phyloP scores from a whole-genome alignment of 257 asterid genomes.

The Cruciata laevipes region DNA sequence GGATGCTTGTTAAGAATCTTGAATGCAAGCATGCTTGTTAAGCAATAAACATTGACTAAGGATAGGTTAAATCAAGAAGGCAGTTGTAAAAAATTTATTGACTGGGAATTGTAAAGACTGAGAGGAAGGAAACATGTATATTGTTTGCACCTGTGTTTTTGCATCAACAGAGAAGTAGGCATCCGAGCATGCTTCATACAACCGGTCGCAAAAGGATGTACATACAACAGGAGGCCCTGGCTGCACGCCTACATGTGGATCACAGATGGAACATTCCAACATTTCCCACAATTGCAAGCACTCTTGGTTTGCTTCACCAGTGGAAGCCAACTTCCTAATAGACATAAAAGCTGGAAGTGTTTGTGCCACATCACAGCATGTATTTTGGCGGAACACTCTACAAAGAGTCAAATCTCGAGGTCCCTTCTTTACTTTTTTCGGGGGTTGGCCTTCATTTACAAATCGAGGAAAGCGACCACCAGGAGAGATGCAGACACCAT shows the following conservation, averaged over 20 bases:
- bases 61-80: background rate
- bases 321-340: slow-evolving; percentile 75
- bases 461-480: slow-evolving; percentile 90
- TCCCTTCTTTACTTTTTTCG: slow-evolving; percentile 73
- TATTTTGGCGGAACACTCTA: slow-evolving; percentile 78
- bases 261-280: slow-evolving; percentile 90
- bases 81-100: background rate
- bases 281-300: slow-evolving; percentile 94
- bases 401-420: slow-evolving; percentile 78
- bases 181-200: slow-evolving; percentile 64
- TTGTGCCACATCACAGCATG: slow-evolving; percentile 89
- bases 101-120: background rate
- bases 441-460: slow-evolving; percentile 73
- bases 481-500: slow-evolving; percentile 73
- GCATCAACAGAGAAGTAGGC: slow-evolving; percentile 86
- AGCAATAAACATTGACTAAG: background rate
- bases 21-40: background rate
- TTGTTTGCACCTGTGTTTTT: slow-evolving; percentile 65
- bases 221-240: slow-evolving; percentile 80
- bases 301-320: slow-evolving; percentile 94
- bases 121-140: background rate
- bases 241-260: slow-evolving; percentile 76
- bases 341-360: slow-evolving; percentile 82
- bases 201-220: slow-evolving; percentile 69
- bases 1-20: background rate